Evolutionary conservation across 805 yeast species (phyloP), one percentile per base, ranked within the genome.

Genomic region (Candida awuae): DNA sequence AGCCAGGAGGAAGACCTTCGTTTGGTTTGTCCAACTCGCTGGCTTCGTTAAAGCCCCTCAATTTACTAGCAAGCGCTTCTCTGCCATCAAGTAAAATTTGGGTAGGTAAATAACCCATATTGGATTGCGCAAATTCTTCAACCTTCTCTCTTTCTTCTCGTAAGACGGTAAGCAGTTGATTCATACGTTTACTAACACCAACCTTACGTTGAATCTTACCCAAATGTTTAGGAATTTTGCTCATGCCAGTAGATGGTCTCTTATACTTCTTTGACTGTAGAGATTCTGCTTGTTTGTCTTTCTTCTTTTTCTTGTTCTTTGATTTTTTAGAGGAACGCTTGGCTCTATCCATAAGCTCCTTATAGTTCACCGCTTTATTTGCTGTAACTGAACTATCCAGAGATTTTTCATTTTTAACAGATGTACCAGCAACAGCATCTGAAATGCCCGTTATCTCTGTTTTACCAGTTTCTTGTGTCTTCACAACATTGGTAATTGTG

Each of bases 61-160:
- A 72, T 6, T 84, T 76, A 37, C 70, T 71, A 46, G 77, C 73
- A 48, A 90, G 71, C 25, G 90, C 92, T 47, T 84, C 87, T 14
- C 81, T 61, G 5, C 97, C 97, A 48, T 84, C 78, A 52, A 86
- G 68, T 38, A 90, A 67, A 6, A 94, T 76, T 17, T 95, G 96
- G 53, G 81, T 78, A 10, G 97, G 97, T 47, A 90, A 66, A 18
- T 66, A 67, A n/a, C 92, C 90, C 34, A 86, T 79, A 45, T 81
- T 71, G 46, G 76, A 67, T 14, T 70, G 68, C 62, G 86, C 85
- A 52, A 90, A 68, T 53, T 81, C 85, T 36, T 80, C 79, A 35
- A 90, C 92, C 48, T 77, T 77, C 58, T 85, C 97, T 34, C 88
- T 73, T 54, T 90, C 95, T 56, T 85, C 87, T 48, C 97, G 73